Base-by-base conservation (phyloP, 2,329 filamentous ascomycete genomes). In the Fusarium udum region DNA sequence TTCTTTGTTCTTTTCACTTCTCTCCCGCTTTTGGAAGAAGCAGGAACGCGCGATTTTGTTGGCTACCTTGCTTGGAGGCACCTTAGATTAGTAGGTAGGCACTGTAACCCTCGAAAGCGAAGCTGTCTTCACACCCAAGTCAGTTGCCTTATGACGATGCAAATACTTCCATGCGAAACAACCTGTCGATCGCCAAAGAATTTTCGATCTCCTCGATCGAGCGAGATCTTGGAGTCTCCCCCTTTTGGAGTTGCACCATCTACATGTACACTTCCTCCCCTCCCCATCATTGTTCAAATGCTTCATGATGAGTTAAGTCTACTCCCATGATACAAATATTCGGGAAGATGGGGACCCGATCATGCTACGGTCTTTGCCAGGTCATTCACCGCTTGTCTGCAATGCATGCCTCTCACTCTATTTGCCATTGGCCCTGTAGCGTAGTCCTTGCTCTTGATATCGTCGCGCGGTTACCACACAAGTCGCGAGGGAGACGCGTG, bases 401-500 rank as follows among this genome's bases (percentile, higher is more conserved):
- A 43, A 31, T 61, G 61, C 71, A 73, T 67, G 53, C 53, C 31
- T 37, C 45, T 53, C 53, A 40, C 48, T 48, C 28, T 39, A 16
- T 18, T 37, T 58, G 32, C 53, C 67, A 73, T 73, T 73, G 71
- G 71, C 36, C 53, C 45, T 36, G 39, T 32, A 52, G 31, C 28
- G 24, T 31, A 60, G 52, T 73, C 45, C 49, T 46, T 71, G 67
- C 39, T 55, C 58, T 55, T 59, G 37, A 51, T 24, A 26, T 48
- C n/a, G 36, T 61, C 52, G 71, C 71, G 71, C 62, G 58, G 51
- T 72, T 61, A 61, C 58, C 67, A 59, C 58, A 49, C 52, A 43
- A 37, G 55, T 57, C 71, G 62, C 71, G 71, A 74, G 53, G 34
- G 48, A 56, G 43, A 68, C 71, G 67, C 71, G 71, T 16, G 20